Percentiles rank a stretch among this genome's conserved stretches.
phyloP scores from a whole-genome alignment of 2,329 filamentous ascomycete species.

The Phaeoacremonium minimum region DNA sequence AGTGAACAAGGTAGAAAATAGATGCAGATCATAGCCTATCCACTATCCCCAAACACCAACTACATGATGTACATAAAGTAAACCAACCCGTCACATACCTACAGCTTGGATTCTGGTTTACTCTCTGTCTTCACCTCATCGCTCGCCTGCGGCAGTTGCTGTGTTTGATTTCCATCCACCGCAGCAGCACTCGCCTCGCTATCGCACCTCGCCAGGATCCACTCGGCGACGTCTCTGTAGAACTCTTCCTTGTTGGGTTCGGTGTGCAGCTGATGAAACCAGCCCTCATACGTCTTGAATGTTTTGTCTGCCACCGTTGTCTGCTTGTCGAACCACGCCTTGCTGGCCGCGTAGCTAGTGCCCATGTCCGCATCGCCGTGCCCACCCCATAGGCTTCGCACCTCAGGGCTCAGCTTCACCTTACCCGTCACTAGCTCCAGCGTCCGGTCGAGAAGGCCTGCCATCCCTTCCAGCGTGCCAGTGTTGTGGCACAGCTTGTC shows the following conservation, averaged over 20 bases:
- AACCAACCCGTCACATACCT: too few relatives aligned
- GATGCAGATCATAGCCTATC: too few relatives aligned
- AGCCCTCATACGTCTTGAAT: slow-evolving; percentile 71
- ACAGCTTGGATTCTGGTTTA: neutral
- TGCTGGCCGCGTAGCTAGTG: slow-evolving; percentile 61
- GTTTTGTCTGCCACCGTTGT: slow-evolving; percentile 60
- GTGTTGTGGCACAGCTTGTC: slow-evolving; percentile 77
- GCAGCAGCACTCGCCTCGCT: too few relatives aligned
- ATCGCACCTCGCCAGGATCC: slow-evolving; percentile 51
- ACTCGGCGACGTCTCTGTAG: slow-evolving; percentile 57
- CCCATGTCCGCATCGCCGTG: slow-evolving; percentile 75
- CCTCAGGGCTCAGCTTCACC: slow-evolving; percentile 44
- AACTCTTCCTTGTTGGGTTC: slow-evolving; percentile 52
- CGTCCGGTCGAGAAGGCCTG: slow-evolving; percentile 73
- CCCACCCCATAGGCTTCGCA: slow-evolving; percentile 64
- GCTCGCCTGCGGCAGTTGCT: too few relatives aligned
- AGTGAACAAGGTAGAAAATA: too few relatives aligned
- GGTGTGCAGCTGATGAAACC: slow-evolving; percentile 70
- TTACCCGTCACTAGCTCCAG: slow-evolving; percentile 53
- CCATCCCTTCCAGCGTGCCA: slow-evolving; percentile 78
- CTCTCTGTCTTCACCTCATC: neutral
- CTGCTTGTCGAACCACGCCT: slow-evolving; percentile 56
- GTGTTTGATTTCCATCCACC: too few relatives aligned
- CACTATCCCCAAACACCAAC: too few relatives aligned
- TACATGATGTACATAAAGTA: too few relatives aligned